Conservation (phyloP, 2,329 filamentous ascomycete genomes). For the Ascochyta viciae-villosae region DNA sequence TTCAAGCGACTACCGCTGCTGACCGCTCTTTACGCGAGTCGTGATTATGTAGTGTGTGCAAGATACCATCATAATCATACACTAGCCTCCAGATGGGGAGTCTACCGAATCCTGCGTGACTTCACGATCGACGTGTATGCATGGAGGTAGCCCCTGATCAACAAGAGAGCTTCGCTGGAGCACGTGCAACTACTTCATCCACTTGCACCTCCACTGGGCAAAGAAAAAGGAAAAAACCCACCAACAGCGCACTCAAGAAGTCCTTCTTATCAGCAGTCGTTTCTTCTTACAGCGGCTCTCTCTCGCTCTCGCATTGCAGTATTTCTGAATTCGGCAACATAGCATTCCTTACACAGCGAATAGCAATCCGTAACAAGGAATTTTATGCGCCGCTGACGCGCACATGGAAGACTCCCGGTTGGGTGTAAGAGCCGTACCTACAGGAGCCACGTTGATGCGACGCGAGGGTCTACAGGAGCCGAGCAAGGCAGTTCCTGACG, state of each 20-base stretch:
- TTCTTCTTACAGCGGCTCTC: neutral
- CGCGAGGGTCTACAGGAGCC: neutral
- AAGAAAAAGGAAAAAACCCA: neutral
- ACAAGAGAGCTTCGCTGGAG: slow-evolving; percentile 22
- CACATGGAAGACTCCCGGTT: slow-evolving; percentile 43
- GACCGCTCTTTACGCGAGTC: slow-evolving; percentile 14
- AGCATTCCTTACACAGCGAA: slow-evolving; percentile 2
- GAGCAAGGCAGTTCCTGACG: slow-evolving; percentile 1
- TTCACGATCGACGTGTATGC: slow-evolving; percentile 7
- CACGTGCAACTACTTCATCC: neutral
- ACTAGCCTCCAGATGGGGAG: neutral
- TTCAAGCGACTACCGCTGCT: neutral
- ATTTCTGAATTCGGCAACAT: slow-evolving; percentile 2
- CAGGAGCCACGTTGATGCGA: slow-evolving; percentile 32
- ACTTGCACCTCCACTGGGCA: neutral
- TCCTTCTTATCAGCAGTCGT: neutral
- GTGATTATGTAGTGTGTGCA: neutral
- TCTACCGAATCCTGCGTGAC: neutral
- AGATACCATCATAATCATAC: neutral
- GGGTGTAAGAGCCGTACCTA: slow-evolving; percentile 25
- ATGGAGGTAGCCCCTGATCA: slow-evolving; percentile 17
- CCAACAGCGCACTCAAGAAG: neutral
- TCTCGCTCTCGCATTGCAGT: neutral
- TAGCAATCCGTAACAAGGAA: slow-evolving; percentile 9
- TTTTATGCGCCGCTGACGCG: slow-evolving; percentile 27